phyloP scores from a whole-genome alignment of 1,284 basidiomycete genomes.

The Sanghuangporus baumii region DNA sequence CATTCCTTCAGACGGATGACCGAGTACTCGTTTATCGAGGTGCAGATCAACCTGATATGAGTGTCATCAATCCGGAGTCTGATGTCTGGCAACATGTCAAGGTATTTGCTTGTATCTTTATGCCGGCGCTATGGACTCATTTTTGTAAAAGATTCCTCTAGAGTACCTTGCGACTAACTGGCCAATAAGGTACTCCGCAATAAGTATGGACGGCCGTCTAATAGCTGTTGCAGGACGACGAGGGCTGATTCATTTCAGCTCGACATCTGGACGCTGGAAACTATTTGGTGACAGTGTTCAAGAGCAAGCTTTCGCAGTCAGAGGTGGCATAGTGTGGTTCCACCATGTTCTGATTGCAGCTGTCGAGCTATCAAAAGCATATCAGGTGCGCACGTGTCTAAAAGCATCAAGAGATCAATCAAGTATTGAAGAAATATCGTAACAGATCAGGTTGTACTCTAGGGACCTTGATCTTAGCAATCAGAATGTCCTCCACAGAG shows the following conservation, averaged over 20 bases:
- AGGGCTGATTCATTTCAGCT: slow-evolving; percentile 92
- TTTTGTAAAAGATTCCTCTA: slow-evolving; percentile 63
- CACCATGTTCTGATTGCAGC: slow-evolving; percentile 93
- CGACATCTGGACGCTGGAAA: slow-evolving; percentile 94
- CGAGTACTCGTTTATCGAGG: slow-evolving; percentile 94
- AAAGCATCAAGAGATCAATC: background rate
- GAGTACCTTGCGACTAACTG: slow-evolving; percentile 88
- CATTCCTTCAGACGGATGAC: slow-evolving; percentile 94
- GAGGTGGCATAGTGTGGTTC: slow-evolving; percentile 95
- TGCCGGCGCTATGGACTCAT: background rate
- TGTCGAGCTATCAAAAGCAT: slow-evolving; percentile 74
- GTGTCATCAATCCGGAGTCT: slow-evolving; percentile 97
- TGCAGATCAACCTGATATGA: slow-evolving; percentile 96
- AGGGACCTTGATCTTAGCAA: slow-evolving; percentile 88
- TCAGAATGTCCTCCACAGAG: slow-evolving; percentile 79
- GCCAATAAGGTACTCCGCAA: slow-evolving; percentile 91
- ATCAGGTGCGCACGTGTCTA: slow-evolving; percentile 51
- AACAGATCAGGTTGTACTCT: slow-evolving; percentile 89
- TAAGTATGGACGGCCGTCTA: slow-evolving; percentile 87
- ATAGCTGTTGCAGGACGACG: slow-evolving; percentile 91
- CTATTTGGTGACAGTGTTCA: slow-evolving; percentile 80
- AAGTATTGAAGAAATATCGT: background rate
- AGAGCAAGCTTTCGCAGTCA: slow-evolving; percentile 84
- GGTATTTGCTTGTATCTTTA: slow-evolving; percentile 32
- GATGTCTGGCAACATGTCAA: slow-evolving; percentile 98